A percentile compares a stretch with the other conserved stretches of the same genome.
Evolutionary conservation across 768 basidiomycete genomes (phyloP).

Genomic region (Scleroderma citrinum): DNA sequence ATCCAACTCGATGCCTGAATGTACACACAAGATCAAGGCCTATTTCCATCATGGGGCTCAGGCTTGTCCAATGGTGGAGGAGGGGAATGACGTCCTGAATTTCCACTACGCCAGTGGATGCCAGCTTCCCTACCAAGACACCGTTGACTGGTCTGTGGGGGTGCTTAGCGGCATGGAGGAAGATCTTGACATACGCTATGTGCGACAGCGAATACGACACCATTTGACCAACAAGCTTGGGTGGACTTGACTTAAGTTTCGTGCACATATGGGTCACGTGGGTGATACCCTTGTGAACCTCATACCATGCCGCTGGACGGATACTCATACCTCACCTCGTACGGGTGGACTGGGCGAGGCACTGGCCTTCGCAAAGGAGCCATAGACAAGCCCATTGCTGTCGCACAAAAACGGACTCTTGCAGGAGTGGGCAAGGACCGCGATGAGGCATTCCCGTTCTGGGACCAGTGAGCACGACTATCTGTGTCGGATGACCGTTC

Average conservation of each 20-base stretch:
- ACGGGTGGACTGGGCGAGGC: constrained; percentile 88
- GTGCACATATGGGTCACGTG: too few species aligned
- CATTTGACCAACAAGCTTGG: too few species aligned
- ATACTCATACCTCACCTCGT: constrained; percentile 64
- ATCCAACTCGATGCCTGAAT: not conserved
- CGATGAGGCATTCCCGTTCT: constrained; percentile 95
- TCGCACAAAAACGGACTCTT: constrained; percentile 82
- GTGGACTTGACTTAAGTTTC: too few species aligned
- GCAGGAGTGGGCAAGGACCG: constrained; percentile 87
- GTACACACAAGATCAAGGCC: constrained; percentile 66
- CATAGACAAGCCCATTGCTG: constrained; percentile 66
- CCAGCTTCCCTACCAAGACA: constrained; percentile 58
- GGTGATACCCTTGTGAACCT: too few species aligned
- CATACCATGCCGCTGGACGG: constrained; percentile 56
- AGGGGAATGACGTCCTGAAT: constrained; percentile 69
- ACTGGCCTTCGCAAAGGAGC: constrained; percentile 81
- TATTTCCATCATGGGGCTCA: constrained; percentile 84
- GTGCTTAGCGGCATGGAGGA: constrained; percentile 76
- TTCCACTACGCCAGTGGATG: constrained; percentile 31
- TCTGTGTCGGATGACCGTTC: not conserved
- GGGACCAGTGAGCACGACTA: constrained; percentile 81
- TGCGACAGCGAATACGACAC: constrained; percentile 47
- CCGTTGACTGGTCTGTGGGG: constrained; percentile 74
- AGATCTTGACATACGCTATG: constrained; percentile 65
- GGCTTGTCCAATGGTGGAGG: constrained; percentile 78